Evolutionary conservation across 23 red algal genomes (phyloP).

Genomic region (Gracilaria domingensis): DNA sequence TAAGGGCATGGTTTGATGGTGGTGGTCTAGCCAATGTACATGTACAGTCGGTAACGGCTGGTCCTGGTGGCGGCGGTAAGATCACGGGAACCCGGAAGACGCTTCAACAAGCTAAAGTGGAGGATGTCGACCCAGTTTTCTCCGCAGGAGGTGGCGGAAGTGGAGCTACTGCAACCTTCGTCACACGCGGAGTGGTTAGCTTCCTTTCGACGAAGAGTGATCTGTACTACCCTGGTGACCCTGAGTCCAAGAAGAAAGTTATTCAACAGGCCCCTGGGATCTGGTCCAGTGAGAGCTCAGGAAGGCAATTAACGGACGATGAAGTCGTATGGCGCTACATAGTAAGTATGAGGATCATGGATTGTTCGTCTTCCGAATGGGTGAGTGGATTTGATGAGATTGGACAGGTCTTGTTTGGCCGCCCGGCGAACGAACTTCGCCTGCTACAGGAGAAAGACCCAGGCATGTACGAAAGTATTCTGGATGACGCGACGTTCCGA

Average conservation of each 20-base stretch:
- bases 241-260: conserved; percentile 93
- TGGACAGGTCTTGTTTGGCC: conserved; percentile 73
- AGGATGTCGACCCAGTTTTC: conserved; percentile 77
- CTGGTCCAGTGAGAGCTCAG: conserved; percentile 80
- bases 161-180: conserved; percentile 67
- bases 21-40: conserved; percentile 63
- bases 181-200: conserved; percentile 63
- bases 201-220: conserved; percentile 78
- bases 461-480: conserved; percentile 55
- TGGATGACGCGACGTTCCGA: conserved; percentile 70
- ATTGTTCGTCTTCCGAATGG: conserved; percentile 78
- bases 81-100: conserved; percentile 80
- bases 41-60: conserved; percentile 52
- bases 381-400: conserved; percentile 91
- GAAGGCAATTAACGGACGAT: conserved; percentile 71
- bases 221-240: conserved; percentile 87
- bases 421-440: conserved; percentile 83
- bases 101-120: conserved; percentile 68
- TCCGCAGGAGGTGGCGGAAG: conserved; percentile 46
- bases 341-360: conserved; percentile 77
- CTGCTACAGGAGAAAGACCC: conserved; percentile 70
- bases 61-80: conserved; percentile 41
- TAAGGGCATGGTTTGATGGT: conserved; percentile 95
- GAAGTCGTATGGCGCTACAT: conserved; percentile 88
- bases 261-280: conserved; percentile 58